Evolutionary conservation across 148 eudicot species (phyloP).

Genomic region (Bassia scoparia): DNA sequence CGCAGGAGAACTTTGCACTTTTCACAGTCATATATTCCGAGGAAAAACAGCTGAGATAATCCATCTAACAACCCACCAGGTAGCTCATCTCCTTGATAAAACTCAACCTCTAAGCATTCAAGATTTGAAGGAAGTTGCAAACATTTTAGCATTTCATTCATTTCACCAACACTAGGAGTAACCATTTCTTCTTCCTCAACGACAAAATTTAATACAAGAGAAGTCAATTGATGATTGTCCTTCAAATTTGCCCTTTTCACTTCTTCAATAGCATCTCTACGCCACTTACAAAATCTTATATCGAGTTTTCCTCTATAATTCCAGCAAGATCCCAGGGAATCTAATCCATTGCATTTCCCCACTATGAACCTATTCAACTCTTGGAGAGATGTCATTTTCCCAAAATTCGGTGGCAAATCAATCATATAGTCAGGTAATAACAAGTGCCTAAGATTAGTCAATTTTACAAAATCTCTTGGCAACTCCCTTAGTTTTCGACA

Average conservation of each 20-base stretch:
- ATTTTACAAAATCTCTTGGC: slow-evolving; percentile 22
- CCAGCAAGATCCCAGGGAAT: no score
- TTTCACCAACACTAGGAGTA: no score
- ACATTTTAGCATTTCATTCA: neutral
- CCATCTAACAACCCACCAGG: neutral
- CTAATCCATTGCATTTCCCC: neutral
- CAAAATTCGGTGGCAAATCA: neutral
- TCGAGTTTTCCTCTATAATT: neutral
- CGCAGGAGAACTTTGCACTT: neutral
- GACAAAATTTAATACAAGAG: no score
- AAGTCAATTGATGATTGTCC: neutral
- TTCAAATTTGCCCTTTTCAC: neutral
- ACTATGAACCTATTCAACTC: neutral
- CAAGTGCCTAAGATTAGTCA: slow-evolving; percentile 14
- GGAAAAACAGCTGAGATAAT: neutral
- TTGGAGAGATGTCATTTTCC: neutral
- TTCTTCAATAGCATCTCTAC: neutral
- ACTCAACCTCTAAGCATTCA: neutral
- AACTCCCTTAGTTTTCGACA: no score
- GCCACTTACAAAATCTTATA: neutral
- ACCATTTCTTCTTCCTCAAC: no score
- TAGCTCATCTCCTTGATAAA: neutral
- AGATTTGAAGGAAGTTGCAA: slow-evolving; percentile 1
- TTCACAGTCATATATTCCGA: no score
- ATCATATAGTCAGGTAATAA: neutral